Conservation (phyloP, 495 filamentous ascomycete species). For the Aspergillus affinis region DNA sequence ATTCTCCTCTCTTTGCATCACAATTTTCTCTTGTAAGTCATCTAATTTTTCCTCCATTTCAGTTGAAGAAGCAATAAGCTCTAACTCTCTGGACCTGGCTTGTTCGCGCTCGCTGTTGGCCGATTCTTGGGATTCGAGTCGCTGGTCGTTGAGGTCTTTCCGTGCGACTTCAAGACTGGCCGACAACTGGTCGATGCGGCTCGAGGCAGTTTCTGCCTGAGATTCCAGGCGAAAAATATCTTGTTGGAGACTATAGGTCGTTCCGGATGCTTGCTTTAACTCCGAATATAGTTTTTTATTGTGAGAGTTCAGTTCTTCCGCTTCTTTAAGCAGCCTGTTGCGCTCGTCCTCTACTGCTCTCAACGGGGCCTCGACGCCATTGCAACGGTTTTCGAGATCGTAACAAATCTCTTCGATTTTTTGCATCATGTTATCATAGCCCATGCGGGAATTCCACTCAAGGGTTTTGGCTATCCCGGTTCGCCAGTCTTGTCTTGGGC, state of each 20-base stretch:
- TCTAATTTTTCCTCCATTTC: conserved; percentile 49
- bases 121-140: conserved; percentile 21
- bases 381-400: conserved; percentile 56
- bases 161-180: conserved; percentile 23
- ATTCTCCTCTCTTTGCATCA: conserved; percentile 22
- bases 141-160: conserved; percentile 32
- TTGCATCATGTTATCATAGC: conserved; percentile 43
- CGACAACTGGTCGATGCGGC: conserved; percentile 30
- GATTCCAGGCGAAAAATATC: conserved; percentile 32
- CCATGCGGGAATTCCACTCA: conserved; percentile 31
- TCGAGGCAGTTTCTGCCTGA: conserved; percentile 26
- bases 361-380: conserved; percentile 48
- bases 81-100: conserved; percentile 40
- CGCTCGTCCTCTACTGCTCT: conserved; percentile 44
- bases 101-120: conserved; percentile 29
- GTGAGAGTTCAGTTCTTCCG: conserved; percentile 25
- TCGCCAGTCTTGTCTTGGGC: conserved; percentile 45
- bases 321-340: conserved; percentile 31
- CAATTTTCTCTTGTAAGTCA: conserved; percentile 30
- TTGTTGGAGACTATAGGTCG: conserved; percentile 25
- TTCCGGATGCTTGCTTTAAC: conserved; percentile 22
- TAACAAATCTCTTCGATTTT: conserved; percentile 52
- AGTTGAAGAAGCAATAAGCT: conserved; percentile 43
- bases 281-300: conserved; percentile 30
- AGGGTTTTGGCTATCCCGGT: conserved; percentile 36